Base-by-base conservation (phyloP, 73 alveolate species). In the Breviolum minutum region DNA sequence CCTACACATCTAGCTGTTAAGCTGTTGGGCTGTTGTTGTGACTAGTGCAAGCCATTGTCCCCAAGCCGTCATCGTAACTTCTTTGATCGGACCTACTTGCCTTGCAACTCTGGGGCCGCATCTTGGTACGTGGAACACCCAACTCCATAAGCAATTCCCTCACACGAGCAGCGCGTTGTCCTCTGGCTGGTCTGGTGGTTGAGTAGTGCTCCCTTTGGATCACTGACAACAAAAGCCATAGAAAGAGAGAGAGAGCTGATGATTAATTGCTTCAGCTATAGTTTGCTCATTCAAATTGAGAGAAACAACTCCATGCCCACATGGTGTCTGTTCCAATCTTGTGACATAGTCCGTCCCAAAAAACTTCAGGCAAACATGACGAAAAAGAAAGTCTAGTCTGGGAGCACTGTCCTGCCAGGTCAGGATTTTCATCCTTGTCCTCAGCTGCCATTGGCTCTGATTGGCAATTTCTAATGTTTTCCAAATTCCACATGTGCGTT, bases 31-130 rank as follows among this genome's bases (percentile, higher is more conserved):
- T 40, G 54, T 40, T 40, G 54, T 40, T 40, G 54, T 40, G 54
- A 40, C 54, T 40, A 40, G n/a, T n/a, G n/a, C n/a, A n/a, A n/a
- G 3, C 54, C 54, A 40, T 40, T 40, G 54, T 40, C 54, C 54
- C 54, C 54, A 40, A 40, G 54, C 54, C 54, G 54, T 40, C 0
- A 40, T n/a, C n/a, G n/a, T 40, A 40, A 40, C 54, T 40, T 40
- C 54, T 40, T 3, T 40, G 54, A 3, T 40, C n/a, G 54, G 54
- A 40, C 54, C 54, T 40, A 69, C 83, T 32, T 12, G 95, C 95
- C 95, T 88, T 88, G 86, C 95, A 88, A 70, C 95, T 88, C 95
- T 88, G 95, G 66, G 95, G 95, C 61, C 82, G 81, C 95, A 88
- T 88, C 95, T 69, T 29, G 68, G 95, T 66, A 9, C 95, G 77